A percentile compares a stretch with the other conserved stretches of the same genome.
These are phyloP conservation scores for Phytophthora pinifolia DNA, from an alignment of 352 stramenopile genomes.

Conservation along the genomic window DNA sequence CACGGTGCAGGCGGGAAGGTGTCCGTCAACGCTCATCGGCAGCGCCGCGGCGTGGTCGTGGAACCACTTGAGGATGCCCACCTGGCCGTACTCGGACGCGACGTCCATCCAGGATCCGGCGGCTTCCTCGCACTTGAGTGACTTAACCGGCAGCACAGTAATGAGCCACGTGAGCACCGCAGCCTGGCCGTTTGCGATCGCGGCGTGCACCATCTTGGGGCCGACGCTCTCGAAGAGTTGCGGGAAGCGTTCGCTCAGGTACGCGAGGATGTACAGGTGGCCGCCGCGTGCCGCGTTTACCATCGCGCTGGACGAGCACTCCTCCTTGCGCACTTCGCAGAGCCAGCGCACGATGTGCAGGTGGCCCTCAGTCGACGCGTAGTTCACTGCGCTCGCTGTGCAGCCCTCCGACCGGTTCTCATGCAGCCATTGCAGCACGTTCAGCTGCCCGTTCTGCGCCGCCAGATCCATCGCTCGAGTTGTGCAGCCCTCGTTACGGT, in stretches of 20 bases:
- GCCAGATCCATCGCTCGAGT: conserved; percentile 67
- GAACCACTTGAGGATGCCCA: conserved; percentile 67
- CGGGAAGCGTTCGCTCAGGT: conserved; percentile 44
- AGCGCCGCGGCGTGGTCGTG: conserved; percentile 57
- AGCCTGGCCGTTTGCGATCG: conserved; percentile 59
- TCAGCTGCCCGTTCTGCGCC: conserved; percentile 56
- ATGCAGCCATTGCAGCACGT: conserved; percentile 72
- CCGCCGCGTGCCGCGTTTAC: conserved; percentile 58
- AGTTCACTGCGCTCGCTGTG: conserved; percentile 64
- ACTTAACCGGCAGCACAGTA: conserved; percentile 52
- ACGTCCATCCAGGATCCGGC: conserved; percentile 75
- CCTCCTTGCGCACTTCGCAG: conserved; percentile 44
- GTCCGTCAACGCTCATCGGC: conserved; percentile 56
- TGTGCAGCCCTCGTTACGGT: conserved; percentile 48
- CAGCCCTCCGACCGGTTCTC: conserved; percentile 65
- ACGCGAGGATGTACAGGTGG: conserved; percentile 61
- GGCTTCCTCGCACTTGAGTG: conserved; percentile 65
- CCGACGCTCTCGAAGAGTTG: conserved; percentile 50
- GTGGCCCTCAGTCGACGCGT: conserved; percentile 53
- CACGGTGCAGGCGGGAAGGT: conserved; percentile 45
- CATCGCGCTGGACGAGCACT: conserved; percentile 55
- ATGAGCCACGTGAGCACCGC: conserved; percentile 65
- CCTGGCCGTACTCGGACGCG: conserved; percentile 63
- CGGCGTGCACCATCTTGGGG: conserved; percentile 63
- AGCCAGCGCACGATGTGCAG: conserved; percentile 64